Conservation (phyloP, 768 basidiomycete species). For the Tylopilus vinaceipallidus region DNA sequence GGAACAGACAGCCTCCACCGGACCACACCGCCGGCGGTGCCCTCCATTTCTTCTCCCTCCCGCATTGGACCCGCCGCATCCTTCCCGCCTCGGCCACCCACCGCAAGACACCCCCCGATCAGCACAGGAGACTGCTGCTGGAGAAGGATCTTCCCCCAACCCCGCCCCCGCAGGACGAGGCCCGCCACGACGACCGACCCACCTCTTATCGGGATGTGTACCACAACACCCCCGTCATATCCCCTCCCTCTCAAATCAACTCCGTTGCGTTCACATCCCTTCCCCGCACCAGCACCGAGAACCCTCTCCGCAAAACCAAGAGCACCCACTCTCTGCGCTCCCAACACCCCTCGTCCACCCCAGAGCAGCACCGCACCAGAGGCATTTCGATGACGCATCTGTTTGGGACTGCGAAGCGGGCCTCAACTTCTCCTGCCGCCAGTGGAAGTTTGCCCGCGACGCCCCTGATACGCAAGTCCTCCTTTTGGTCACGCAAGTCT, state of each 20-base stretch:
- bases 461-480: conserved; percentile 52
- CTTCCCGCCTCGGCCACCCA: conserved; percentile 31
- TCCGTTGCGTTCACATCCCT: conserved; percentile 42
- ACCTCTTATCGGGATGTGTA: conserved; percentile 58
- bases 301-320: conserved; percentile 46
- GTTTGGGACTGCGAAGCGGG: conserved; percentile 42
- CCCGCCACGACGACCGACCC: too few species aligned
- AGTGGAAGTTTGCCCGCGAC: conserved; percentile 31
- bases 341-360: conserved; percentile 8
- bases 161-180: conserved; percentile 20
- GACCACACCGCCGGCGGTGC: too few species aligned
- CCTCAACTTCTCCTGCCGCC: conserved; percentile 35
- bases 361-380: conserved; percentile 39
- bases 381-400: conserved; percentile 57
- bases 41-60: conserved; percentile 61
- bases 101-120: conserved; percentile 32
- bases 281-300: conserved; percentile 10
- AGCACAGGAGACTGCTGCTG: conserved; percentile 20
- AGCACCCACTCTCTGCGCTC: conserved; percentile 41
- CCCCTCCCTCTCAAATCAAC: conserved; percentile 47
- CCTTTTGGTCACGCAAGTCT: conserved; percentile 64
- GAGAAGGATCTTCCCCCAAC: conserved; percentile 56
- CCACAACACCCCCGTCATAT: conserved; percentile 44
- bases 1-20: conserved; percentile 35
- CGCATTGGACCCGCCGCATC: conserved; percentile 60